Evolutionary conservation across 2,329 filamentous ascomycete species (phyloP), one percentile per base, ranked within the genome.

Genomic region (Nigrospora osmanthi): DNA sequence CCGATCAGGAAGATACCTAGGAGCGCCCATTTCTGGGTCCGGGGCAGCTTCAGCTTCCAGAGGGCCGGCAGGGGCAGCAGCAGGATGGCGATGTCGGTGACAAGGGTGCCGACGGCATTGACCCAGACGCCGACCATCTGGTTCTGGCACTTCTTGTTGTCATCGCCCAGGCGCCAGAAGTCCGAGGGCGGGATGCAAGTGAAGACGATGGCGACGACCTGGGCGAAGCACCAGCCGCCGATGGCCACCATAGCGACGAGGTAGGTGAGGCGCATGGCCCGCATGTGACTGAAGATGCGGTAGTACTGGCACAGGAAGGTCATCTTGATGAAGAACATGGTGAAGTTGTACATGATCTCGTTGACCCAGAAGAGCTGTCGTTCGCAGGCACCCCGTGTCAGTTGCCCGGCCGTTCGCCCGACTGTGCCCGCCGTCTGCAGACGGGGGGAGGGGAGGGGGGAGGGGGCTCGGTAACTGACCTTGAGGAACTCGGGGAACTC

Each of bases 301-400:
- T 61, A 61, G 53, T 67, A 68, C 47, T 67, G 64, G 9, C 64
- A 47, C 28, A 67, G 52, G 35, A 68, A 62, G 1, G 63, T 62
- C 41, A 61, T 54, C 45, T 67, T 68, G 46, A 62, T 55, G 19
- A 54, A 48, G 33, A 53, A 40, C 2, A 67, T 51, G 19, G 53
- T 49, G 9, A 50, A 39, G 38, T 59, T 60, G 50, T 66, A 67
- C n/a, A 58, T 46, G 7, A 65, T 46, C 31, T 64, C 57, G 15
- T 28, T 28, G 23, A 28, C 10, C 23, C 23, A 28, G 7, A 28
- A 28, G 9, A 28, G 23, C 23, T 28, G 7, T 28, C 10, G 23
- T 28, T 10, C 23, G 5, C 23, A 2, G 6, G 2, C 23, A 2
- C 23, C 23, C 23, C 23, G 23, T 28, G 23, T 28, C 7, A 28